Base-by-base conservation (phyloP, 371 early-diverging fungal species). In the Syncephalis plumigaleata region DNA sequence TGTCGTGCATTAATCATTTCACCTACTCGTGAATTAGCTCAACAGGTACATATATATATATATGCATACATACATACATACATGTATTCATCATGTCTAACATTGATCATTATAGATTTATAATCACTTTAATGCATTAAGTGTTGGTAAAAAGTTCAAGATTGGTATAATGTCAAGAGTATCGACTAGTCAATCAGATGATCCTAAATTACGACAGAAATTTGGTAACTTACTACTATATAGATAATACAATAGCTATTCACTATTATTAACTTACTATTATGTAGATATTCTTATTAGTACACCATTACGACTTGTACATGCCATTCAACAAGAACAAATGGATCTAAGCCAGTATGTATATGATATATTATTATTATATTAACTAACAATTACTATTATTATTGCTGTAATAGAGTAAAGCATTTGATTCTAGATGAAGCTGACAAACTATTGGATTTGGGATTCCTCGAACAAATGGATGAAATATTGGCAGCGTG, bases 21-120 rank as follows among this genome's bases (percentile, higher is more conserved):
- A 17, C 99, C 99, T 0, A 99, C 99, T 0, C 69, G 98, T 47
- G 99, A 99, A 67, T 69, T 99, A 55, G 90, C 93, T 9, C 70
- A 81, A 39, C 99, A 99, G 74, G 84, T 82, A 55, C 22, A 48
- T 44, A 36, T 2, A 46, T 13, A 21, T 17, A 31, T 31, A 31
- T 16, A 44, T 38, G 11, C 26, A 39, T 23, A 40, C 27, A 21
- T 45, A 1, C 26, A 17, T 46, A 16, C 4, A 31, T 31, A 31
- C 31, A 31, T 31, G 17, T 25, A 27, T 18, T 9, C 3, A 20
- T 42, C 24, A 37, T 8, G 11, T 23, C 7, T 20, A 27, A 17
- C 26, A n/a, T 21, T 39, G 20, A 16, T 31, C 21, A 42, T 17
- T 18, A 38, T 53, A 81, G 80, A 91, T 88, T 39, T 73, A 83